Base-by-base conservation (phyloP, 148 eudicot species). In the Dysphania ambrosioides region DNA sequence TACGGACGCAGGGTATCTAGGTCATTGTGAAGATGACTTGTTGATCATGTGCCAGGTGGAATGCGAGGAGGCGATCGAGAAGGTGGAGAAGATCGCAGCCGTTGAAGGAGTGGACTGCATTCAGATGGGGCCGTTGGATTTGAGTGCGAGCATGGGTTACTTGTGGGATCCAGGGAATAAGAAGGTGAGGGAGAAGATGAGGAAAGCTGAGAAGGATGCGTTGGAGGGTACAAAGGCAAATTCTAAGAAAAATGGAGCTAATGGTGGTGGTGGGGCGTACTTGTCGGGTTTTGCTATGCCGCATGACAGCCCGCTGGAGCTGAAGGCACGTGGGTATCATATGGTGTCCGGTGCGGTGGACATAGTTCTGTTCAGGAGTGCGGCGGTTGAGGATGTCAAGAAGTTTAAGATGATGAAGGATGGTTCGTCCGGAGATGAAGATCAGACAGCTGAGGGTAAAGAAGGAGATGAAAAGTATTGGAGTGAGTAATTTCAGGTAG, bases 11-110 rank as follows among this genome's bases (percentile, higher is more conserved):
- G 97, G 90, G 66, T 91, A 91, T 71, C 59, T 93, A 27, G 66
- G 58, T 9, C 79, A 74, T 58, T 87, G 75, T 74, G 91, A 89
- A 63, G 97, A 91, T 0, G 91, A 88, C 32, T 65, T 91, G 70
- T 80, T 93, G 60, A 80, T 93, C 53, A 91, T 93, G 97, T 93
- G 93, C 77, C 97, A 93, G 80, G 98, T 93, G 51, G 98, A 91
- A 72, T 87, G 86, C 0, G 81, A 60, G 41, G 91, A 88, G 0
- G 93, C 83, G 0, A 89, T 82, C 58, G 74, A 85, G 74, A 87
- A 84, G 42, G 77, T 86, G 7, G 81, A 80, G 69, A 95, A 94
- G 61, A 94, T 94, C 12, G 88, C 93, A 0, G 89, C 84, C 15
- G 97, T 94, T 11, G 97, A 93, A 0, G 97, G 97, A 18, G 95